phyloP scores from a whole-genome alignment of 331 rosid genomes.

The Rhamnella rubrinervis region DNA sequence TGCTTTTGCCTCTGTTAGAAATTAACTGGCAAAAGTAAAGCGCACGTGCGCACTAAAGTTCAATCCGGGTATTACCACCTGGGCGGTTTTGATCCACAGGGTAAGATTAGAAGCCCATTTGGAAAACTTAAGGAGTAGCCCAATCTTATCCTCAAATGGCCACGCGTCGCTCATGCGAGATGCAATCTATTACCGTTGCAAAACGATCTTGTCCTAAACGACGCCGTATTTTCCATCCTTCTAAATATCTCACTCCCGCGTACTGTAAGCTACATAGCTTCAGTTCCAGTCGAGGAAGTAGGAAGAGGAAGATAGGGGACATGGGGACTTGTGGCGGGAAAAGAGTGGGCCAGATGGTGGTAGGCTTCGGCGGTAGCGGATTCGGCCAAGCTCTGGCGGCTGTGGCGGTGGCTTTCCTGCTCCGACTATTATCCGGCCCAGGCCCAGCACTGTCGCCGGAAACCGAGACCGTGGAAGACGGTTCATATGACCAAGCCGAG shows the following conservation, averaged over 20 bases:
- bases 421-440: constrained; percentile 72
- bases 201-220: constrained; percentile 3
- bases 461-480: constrained; percentile 31
- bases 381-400: constrained; percentile 70
- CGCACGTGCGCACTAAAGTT: neutral
- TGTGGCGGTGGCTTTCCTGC: constrained; percentile 57
- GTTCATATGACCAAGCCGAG: constrained; percentile 13
- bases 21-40: too few species aligned
- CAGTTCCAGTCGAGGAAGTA: neutral
- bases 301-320: neutral
- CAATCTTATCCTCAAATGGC: constrained; percentile 30
- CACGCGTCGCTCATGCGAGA: constrained; percentile 36
- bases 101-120: too few species aligned
- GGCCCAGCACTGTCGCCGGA: constrained; percentile 66
- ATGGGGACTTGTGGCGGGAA: constrained; percentile 69
- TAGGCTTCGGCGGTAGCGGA: constrained; percentile 60
- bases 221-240: neutral
- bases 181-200: neutral
- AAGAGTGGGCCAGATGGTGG: constrained; percentile 47
- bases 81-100: neutral
- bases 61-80: neutral
- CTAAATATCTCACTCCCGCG: neutral
- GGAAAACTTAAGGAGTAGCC: too few species aligned
- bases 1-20: too few species aligned
- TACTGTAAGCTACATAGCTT: neutral